These are phyloP conservation scores for Aureobasidium uvarum DNA, from an alignment of 2,329 filamentous ascomycete species.

Conservation along the genomic window DNA sequence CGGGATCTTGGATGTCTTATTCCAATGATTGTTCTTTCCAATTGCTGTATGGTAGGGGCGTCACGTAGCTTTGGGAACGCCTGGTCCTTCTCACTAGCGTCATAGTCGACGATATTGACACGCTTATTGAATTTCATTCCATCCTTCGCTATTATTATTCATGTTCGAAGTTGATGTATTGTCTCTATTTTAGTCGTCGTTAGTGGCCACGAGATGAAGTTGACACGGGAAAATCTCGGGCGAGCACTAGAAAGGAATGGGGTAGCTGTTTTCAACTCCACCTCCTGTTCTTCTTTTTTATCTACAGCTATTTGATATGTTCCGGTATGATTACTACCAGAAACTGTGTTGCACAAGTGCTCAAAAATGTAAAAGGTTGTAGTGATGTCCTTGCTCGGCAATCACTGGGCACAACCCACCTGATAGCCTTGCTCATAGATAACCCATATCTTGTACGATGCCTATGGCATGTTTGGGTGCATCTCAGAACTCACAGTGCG, in stretches of 20 bases:
- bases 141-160: neutral
- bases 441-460: neutral
- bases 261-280: constrained; percentile 1
- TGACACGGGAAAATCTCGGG: neutral
- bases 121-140: neutral
- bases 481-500: neutral
- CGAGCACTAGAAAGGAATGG: neutral
- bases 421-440: neutral
- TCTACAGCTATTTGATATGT: neutral
- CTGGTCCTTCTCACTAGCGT: no score
- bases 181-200: neutral
- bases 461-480: neutral
- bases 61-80: neutral
- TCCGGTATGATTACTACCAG: no score
- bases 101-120: neutral
- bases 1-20: neutral
- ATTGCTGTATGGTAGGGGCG: neutral
- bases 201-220: neutral
- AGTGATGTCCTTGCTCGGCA: no score
- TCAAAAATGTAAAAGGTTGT: neutral
- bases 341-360: neutral
- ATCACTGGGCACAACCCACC: no score
- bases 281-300: neutral
- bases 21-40: neutral
- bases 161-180: neutral